Evolutionary conservation across 352 stramenopile genomes (phyloP), one percentile per base, ranked within the genome.

Genomic region (Pythium sukuiense): DNA sequence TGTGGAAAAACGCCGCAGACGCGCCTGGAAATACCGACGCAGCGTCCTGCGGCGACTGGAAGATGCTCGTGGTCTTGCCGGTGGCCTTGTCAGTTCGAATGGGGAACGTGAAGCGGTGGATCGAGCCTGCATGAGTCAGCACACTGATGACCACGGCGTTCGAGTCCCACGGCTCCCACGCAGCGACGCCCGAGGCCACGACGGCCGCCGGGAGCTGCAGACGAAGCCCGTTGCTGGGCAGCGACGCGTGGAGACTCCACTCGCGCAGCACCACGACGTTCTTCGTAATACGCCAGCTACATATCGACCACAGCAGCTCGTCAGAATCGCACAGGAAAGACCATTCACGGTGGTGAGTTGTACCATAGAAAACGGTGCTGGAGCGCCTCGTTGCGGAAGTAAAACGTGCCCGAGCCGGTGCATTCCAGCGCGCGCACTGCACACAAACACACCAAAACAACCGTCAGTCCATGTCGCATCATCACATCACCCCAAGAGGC

Each of bases 211-310:
- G 74, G 43, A 93, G 81, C 65, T 90, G 73, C 2, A 93, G 56
- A 0, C 77, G 73, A 1, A 90, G 50, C 13, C 68, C 80, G 41
- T 93, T 93, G 39, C 81, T 69, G 9, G 73, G 55, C 24, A 91
- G 74, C 43, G 80, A 76, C 45, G 63, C 68, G 73, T 91, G 78
- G 58, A 91, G 81, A 79, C 81, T 89, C 69, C 69, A 90, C 72
- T 93, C 85, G 24, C 83, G 80, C 49, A 93, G 63, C 62, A 90
- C 63, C 55, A 92, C 70, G 32, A 87, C 77, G 66, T 90, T 90
- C 72, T 92, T 88, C 30, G 85, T 71, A 54, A 90, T 79, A 3
- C 84, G 76, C 84, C 84, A 92, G 62, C 76, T 84, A 52, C 37
- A 65, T 14, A 65, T 9, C 59, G 18, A 68, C 4, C 13, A 32